A percentile compares a stretch with the other conserved stretches of the same genome.
These are phyloP conservation scores for Mycena vitilis DNA, from an alignment of 768 basidiomycete genomes.

Conservation along the genomic window DNA sequence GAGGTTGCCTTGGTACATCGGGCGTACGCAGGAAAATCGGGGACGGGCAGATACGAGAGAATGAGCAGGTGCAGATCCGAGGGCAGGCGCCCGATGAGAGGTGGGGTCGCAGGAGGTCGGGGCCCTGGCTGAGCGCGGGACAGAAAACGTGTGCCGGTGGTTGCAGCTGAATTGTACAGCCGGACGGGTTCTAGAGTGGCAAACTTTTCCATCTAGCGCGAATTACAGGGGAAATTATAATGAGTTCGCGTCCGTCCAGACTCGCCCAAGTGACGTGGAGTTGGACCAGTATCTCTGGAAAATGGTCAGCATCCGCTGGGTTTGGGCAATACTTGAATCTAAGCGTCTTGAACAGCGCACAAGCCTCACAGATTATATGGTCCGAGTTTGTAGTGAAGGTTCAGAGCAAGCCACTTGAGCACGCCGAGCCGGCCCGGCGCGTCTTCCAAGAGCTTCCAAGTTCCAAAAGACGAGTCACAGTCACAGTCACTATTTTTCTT, in stretches of 20 bases:
- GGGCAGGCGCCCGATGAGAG: slow-evolving; percentile 82
- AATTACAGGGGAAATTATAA: neutral
- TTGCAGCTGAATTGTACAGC: slow-evolving; percentile 54
- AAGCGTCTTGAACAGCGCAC: neutral
- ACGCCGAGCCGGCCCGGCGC: neutral
- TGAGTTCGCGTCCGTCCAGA: neutral
- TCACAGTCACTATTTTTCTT: neutral
- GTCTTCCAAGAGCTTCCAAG: neutral
- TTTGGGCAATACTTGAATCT: neutral
- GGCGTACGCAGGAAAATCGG: slow-evolving; percentile 84
- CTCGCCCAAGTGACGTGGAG: slow-evolving; percentile 11
- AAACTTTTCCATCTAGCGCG: slow-evolving; percentile 80
- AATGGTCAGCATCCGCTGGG: neutral
- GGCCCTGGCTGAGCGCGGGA: slow-evolving; percentile 38
- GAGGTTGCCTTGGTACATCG: slow-evolving; percentile 73
- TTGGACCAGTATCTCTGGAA: slow-evolving; percentile 2
- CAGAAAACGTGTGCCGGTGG: slow-evolving; percentile 45
- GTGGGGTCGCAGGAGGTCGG: slow-evolving; percentile 40
- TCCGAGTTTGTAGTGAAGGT: neutral
- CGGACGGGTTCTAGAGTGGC: slow-evolving; percentile 83
- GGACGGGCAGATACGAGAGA: slow-evolving; percentile 78
- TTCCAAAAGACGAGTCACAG: neutral
- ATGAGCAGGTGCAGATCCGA: slow-evolving; percentile 80
- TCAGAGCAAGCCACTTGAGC: neutral
- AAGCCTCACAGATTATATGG: slow-evolving; percentile 1